Conservation (phyloP, 139 green algal species). For the Chlorella sp. region DNA sequence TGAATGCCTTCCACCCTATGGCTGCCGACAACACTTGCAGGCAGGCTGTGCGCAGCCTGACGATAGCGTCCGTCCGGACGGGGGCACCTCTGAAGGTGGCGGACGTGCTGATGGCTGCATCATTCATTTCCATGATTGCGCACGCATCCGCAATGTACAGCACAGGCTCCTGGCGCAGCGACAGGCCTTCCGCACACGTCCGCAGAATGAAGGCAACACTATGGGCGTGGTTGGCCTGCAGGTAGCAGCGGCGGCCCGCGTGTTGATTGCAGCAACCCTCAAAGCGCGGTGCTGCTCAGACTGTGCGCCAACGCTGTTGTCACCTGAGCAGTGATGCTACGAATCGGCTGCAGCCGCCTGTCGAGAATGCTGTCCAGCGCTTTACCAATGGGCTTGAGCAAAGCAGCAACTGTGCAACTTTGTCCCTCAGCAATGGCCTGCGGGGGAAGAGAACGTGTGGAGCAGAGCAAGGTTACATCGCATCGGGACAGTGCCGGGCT, state of each 20-base stretch:
- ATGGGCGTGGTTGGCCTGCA: constrained; percentile 49
- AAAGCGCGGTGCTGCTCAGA: too few relatives aligned
- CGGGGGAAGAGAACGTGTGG: background rate
- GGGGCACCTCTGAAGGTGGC: constrained; percentile 15
- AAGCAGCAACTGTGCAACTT: background rate
- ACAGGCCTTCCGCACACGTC: constrained; percentile 38
- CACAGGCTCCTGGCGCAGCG: constrained; percentile 20
- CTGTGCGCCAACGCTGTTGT: too few relatives aligned
- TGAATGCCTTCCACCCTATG: constrained; percentile 77
- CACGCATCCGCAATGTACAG: constrained; percentile 65
- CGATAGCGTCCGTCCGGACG: constrained; percentile 55
- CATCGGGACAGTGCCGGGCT: background rate
- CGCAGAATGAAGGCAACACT: constrained; percentile 45
- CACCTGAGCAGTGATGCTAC: constrained; percentile 56
- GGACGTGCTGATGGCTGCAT: constrained; percentile 35
- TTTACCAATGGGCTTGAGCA: constrained; percentile 48
- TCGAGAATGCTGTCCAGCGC: constrained; percentile 44
- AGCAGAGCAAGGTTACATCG: too few relatives aligned
- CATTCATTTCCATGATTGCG: constrained; percentile 65
- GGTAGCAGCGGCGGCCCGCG: too few relatives aligned
- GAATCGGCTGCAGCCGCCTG: constrained; percentile 69
- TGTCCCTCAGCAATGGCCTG: background rate
- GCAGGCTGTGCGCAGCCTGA: constrained; percentile 73
- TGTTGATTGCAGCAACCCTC: too few relatives aligned
- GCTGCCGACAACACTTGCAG: constrained; percentile 84